A percentile compares a stretch with the other conserved stretches of the same genome.
Conservation (phyloP, 805 yeast species). For the Maudiozyma bulderi region DNA sequence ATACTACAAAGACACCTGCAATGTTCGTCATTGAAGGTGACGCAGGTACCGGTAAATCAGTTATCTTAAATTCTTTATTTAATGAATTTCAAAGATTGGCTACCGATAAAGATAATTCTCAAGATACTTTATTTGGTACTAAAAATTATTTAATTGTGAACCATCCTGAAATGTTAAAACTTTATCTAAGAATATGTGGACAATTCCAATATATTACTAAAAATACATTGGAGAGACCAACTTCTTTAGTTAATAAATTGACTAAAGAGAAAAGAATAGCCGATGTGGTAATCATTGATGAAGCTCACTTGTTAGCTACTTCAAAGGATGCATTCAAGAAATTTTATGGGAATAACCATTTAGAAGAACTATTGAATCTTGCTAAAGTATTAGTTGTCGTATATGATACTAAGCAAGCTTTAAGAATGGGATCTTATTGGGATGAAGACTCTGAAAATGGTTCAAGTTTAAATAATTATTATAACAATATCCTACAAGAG, state of each 20-base stretch:
- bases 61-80: constrained; percentile 34
- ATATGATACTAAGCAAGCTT: constrained; percentile 37
- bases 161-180: constrained; percentile 40
- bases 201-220: constrained; percentile 31
- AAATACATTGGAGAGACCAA: constrained; percentile 37
- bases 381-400: constrained; percentile 35
- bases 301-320: constrained; percentile 37
- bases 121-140: constrained; percentile 23
- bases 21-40: constrained; percentile 38
- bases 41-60: constrained; percentile 42
- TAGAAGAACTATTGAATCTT: constrained; percentile 32
- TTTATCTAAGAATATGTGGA: constrained; percentile 33
- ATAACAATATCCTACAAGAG: constrained; percentile 11
- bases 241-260: constrained; percentile 33
- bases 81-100: constrained; percentile 33
- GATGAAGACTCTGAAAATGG: constrained; percentile 29
- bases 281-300: constrained; percentile 37
- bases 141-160: constrained; percentile 35
- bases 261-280: constrained; percentile 22
- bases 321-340: constrained; percentile 37
- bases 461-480: constrained; percentile 24
- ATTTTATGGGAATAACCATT: constrained; percentile 37
- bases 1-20: constrained; percentile 9
- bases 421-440: constrained; percentile 41
- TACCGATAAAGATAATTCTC: constrained; percentile 6